Percentiles rank a stretch among this genome's conserved stretches.
These are phyloP conservation scores for Nidularia sp. DNA, from an alignment of 768 basidiomycete species.

Conservation along the genomic window DNA sequence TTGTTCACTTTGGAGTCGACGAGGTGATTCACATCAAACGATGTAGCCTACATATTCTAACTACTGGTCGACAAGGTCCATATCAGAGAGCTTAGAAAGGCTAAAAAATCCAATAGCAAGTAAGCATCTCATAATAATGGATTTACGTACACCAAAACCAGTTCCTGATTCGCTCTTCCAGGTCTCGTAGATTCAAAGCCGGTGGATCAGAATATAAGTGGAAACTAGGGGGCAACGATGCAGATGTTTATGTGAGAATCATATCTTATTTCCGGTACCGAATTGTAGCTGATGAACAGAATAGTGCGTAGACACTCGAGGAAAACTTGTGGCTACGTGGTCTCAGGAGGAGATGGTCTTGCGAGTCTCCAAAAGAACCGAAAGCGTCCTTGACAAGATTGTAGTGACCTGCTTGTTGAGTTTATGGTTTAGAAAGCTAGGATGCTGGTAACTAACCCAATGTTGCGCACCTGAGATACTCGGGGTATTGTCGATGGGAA, in stretches of 20 bases:
- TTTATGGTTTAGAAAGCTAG: constrained; percentile 41
- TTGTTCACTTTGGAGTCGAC: constrained; percentile 44
- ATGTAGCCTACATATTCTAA: not conserved
- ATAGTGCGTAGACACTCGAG: not conserved
- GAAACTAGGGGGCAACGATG: constrained; percentile 41
- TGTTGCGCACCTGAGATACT: no score
- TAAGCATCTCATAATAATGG: constrained; percentile 15
- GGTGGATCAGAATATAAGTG: constrained; percentile 51
- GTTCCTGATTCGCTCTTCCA: constrained; percentile 7
- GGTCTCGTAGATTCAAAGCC: constrained; percentile 53
- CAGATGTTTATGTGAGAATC: constrained; percentile 40
- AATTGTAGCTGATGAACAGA: not conserved
- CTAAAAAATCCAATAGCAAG: constrained; percentile 48
- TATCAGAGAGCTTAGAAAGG: constrained; percentile 43
- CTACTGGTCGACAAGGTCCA: constrained; percentile 15
- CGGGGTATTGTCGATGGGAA: not conserved
- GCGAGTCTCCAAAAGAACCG: constrained; percentile 33
- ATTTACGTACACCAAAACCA: not conserved
- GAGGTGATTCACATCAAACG: constrained; percentile 22
- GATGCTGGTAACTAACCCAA: constrained; percentile 28
- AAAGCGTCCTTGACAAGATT: constrained; percentile 40
- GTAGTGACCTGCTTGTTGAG: constrained; percentile 53
- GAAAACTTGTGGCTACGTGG: not conserved
- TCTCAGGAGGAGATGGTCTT: constrained; percentile 23
- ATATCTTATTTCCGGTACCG: not conserved